Base-by-base conservation (phyloP, 1,284 basidiomycete genomes). In the Heterobasidion parviporum region DNA sequence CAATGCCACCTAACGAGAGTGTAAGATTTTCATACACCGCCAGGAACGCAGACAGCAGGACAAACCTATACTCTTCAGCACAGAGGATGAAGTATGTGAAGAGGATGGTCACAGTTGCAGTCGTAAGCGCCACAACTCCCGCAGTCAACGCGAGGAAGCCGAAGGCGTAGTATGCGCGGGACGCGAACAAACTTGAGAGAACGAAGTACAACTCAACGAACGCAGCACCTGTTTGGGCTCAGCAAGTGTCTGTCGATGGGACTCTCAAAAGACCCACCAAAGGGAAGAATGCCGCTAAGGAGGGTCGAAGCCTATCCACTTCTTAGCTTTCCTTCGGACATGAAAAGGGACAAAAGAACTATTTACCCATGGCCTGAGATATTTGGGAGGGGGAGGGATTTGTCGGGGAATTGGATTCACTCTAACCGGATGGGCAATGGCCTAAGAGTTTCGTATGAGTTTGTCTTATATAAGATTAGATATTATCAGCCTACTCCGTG, bases 171-270 rank as follows among this genome's bases (percentile, higher is more conserved):
- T 94, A 94, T 52, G 93, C 91, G 52, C 92, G 82, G 48, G 94
- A 94, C 33, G 95, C 95, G 65, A 98, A 99, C 47, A 98, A 78
- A 63, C 88, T 92, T 16, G 93, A 94, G 61, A 98, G 79, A 52
- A 98, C 87, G 68, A 95, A 98, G 72, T 94, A 98, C 12, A 98
- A 76, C 70, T 98, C 96, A 60, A 98, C 90, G 66, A 98, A 98
- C 1, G 93, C 94, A 47, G 95, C 94, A 55, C 90, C 88, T 90
- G 58, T 47, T 52, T n/a, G 54, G n/a, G 50, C 33, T 15, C 12
- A 26, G 26, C 18, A 43, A 48, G 14, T 20, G 12, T 56, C 12
- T 45, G n/a, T 47, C 36, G 47, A 26, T 46, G 7, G 34, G 47
- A 51, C 10, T 36, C 8, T n/a, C 34, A 10, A 32, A 2, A 33